Base-by-base conservation (phyloP, 768 basidiomycete genomes). In the Lactarius quietus region DNA sequence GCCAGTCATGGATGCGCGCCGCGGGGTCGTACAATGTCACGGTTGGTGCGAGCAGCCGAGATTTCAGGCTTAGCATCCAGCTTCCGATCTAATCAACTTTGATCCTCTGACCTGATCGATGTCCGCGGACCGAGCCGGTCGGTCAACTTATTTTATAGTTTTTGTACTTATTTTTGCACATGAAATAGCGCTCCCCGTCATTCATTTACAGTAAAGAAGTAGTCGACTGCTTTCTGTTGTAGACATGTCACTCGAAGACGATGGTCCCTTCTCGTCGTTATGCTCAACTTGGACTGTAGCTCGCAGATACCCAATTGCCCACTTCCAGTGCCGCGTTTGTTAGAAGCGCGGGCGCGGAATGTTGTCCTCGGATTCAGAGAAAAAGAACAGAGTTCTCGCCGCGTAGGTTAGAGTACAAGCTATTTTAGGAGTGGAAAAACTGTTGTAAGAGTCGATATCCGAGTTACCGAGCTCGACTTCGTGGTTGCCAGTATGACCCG, bases 1-100 rank as follows among this genome's bases (percentile, higher is more conserved):
- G 65, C 31, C 78, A 78, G 69, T 61, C 71, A 18, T 79, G 78
- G 78, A 38, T 67, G 10, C 69, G 78, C 5, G 74, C 77, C 4
- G 17, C 53, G 1, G 77, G 77, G 10, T 61, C 41, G 18, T 76
- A 74, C 66, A 71, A 57, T 0, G 72, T 79, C 62, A 66, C 70
- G 18, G 73, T 74, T 10, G 78, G 78, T 29, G 63, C 68, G 35
- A 70, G 69, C 59, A 70, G 69, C 38, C 63, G 69, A 2, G 64
- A 70, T 20, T 45, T 59, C 36, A 64, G 64, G 53, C 52, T 70
- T 41, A 53, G 43, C 1, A 45, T 58, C 20, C 61, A 14, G n/a
- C 20, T 68, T 29, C 55, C 54, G 3, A 23, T 65, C 48, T 61
- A 3, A 60, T 35, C n/a, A n/a, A n/a, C n/a, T n/a, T 60, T 51